These are phyloP conservation scores for Neonectria faginata DNA, from an alignment of 2,329 filamentous ascomycete genomes.

Conservation along the genomic window DNA sequence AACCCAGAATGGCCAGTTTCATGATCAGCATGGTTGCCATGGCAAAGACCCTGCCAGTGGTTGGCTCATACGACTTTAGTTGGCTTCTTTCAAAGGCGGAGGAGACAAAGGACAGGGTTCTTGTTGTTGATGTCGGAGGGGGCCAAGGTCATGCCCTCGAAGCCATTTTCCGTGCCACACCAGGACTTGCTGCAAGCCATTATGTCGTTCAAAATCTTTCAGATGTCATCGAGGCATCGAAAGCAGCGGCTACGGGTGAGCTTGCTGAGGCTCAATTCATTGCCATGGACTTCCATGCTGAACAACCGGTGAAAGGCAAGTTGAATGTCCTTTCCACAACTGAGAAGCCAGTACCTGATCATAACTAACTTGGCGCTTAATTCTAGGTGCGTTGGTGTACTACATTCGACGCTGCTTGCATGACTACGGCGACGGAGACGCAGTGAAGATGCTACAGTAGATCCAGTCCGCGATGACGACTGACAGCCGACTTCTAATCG, in stretches of 20 bases:
- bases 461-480: slow-evolving; percentile 4
- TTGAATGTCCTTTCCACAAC: not conserved
- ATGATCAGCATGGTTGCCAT: slow-evolving; percentile 21
- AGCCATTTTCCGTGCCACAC: slow-evolving; percentile 7
- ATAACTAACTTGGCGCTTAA: not conserved
- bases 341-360: not conserved
- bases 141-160: slow-evolving; percentile 17
- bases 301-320: slow-evolving; percentile 20
- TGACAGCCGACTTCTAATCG: slow-evolving; percentile 19
- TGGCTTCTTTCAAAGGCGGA: slow-evolving; percentile 8
- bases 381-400: slow-evolving; percentile 5
- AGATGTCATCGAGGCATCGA: slow-evolving; percentile 2
- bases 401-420: slow-evolving; percentile 21
- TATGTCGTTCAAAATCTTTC: slow-evolving; percentile 18
- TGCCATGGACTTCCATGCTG: slow-evolving; percentile 15
- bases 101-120: not conserved
- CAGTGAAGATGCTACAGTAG: slow-evolving; percentile 2
- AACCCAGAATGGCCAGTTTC: slow-evolving; percentile 15
- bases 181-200: slow-evolving; percentile 8
- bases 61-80: slow-evolving; percentile 8
- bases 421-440: slow-evolving; percentile 18
- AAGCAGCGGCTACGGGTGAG: not conserved
- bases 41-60: not conserved
- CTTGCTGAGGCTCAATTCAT: slow-evolving; percentile 11
- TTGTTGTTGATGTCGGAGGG: slow-evolving; percentile 22